Conservation (phyloP, 2,329 filamentous ascomycete species). For the Xylaria sp. region DNA sequence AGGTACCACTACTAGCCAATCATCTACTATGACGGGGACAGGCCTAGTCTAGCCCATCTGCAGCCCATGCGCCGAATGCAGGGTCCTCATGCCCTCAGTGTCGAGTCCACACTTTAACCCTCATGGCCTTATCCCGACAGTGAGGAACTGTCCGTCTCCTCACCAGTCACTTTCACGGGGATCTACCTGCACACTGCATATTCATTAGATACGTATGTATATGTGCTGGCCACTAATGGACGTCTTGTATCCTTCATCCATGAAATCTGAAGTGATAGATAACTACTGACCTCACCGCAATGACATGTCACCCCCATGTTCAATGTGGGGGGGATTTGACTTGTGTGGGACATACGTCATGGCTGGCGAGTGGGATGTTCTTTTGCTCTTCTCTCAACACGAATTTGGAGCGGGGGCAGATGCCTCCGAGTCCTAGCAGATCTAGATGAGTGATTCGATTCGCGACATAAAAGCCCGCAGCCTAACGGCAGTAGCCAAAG, state of each 20-base stretch:
- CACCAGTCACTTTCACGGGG: background rate
- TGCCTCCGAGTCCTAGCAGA: conserved; percentile 18
- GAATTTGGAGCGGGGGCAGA: conserved; percentile 26
- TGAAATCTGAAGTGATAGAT: background rate
- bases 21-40: background rate
- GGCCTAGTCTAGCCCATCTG: conserved; percentile 22
- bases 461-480: background rate
- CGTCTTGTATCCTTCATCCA: background rate
- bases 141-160: background rate
- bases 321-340: conserved; percentile 19
- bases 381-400: conserved; percentile 13
- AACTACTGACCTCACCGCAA: conserved; percentile 6
- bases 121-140: conserved; percentile 17
- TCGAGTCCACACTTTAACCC: conserved; percentile 20
- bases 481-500: background rate
- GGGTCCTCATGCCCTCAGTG: conserved; percentile 29
- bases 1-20: conserved; percentile 19
- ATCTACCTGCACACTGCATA: conserved; percentile 15
- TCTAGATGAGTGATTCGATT: conserved; percentile 12
- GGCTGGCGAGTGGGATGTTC: conserved; percentile 28
- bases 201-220: conserved; percentile 4
- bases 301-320: conserved; percentile 9
- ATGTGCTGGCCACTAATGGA: conserved; percentile 15
- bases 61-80: conserved; percentile 33
- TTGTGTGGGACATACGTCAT: conserved; percentile 31